A percentile compares a stretch with the other conserved stretches of the same genome.
Conservation (phyloP, 2,329 filamentous ascomycete genomes). For the Diaporthe sp. region DNA sequence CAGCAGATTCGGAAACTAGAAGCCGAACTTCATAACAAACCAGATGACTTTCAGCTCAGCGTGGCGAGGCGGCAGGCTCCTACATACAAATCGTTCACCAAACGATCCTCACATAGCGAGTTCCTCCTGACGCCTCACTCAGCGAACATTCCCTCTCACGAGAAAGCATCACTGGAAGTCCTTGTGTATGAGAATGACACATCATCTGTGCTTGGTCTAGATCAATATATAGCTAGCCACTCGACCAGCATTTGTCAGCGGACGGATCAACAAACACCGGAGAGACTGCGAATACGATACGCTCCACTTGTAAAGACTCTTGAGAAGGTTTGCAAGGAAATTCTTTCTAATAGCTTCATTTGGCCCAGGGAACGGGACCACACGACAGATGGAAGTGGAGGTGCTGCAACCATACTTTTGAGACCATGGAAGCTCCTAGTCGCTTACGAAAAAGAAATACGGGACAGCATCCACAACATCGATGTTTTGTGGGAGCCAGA, state of each 20-base stretch:
- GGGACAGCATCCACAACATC: background rate
- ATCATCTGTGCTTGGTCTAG: background rate
- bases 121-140: background rate
- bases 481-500: background rate
- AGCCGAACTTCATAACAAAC: background rate
- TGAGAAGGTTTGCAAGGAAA: background rate
- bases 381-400: too few relatives aligned
- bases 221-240: too few relatives aligned
- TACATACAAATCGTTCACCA: background rate
- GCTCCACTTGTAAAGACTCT: background rate
- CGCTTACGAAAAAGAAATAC: slow-evolving; percentile 4
- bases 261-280: background rate
- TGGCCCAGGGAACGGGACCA: fast-evolving
- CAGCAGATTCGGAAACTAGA: background rate
- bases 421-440: slow-evolving; percentile 10
- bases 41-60: background rate
- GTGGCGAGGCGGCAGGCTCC: background rate
- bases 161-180: background rate
- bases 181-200: background rate
- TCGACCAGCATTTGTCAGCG: background rate
- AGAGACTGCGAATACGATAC: slow-evolving; percentile 1
- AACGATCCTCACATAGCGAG: background rate
- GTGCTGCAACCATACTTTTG: background rate
- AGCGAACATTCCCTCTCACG: background rate
- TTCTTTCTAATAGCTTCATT: background rate